These are phyloP conservation scores for Phycomyces nitens DNA, from an alignment of 192 early-diverging fungal genomes.

Conservation along the genomic window DNA sequence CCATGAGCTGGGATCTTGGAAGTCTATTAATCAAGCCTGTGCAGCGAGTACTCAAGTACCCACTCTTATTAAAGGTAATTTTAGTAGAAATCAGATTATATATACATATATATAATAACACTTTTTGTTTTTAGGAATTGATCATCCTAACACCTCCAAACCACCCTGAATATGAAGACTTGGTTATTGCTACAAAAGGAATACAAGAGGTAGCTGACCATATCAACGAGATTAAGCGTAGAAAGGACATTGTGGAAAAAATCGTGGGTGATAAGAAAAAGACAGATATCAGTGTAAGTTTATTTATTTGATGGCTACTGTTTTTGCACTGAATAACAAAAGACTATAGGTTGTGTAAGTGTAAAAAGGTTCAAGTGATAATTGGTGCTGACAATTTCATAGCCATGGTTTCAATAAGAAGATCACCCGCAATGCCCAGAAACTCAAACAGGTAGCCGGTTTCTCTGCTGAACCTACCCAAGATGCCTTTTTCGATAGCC, in stretches of 20 bases:
- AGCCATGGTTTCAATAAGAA: conserved; percentile 79
- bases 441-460: conserved; percentile 65
- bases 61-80: conserved; percentile 73
- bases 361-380: background rate
- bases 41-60: conserved; percentile 96
- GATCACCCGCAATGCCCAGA: conserved; percentile 57
- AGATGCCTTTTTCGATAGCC: conserved; percentile 59
- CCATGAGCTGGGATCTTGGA: conserved; percentile 89
- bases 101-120: background rate
- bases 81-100: background rate
- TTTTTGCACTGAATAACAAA: background rate
- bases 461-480: conserved; percentile 45
- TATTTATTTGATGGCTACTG: background rate
- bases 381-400: conserved; percentile 13
- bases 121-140: conserved; percentile 16
- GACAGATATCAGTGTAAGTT: conserved; percentile 65
- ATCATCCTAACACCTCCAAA: conserved; percentile 42
- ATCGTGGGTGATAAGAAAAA: conserved; percentile 71
- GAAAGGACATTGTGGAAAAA: conserved; percentile 85
- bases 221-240: conserved; percentile 82
- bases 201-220: conserved; percentile 70
- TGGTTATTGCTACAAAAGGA: conserved; percentile 44
- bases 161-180: conserved; percentile 56
- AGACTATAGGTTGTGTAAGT: conserved; percentile 40
- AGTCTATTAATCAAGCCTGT: conserved; percentile 94